Percentiles rank a stretch among this genome's conserved stretches.
Conservation (phyloP, 108 stramenopile genomes). For the Phaeodactylum tricornutum region DNA sequence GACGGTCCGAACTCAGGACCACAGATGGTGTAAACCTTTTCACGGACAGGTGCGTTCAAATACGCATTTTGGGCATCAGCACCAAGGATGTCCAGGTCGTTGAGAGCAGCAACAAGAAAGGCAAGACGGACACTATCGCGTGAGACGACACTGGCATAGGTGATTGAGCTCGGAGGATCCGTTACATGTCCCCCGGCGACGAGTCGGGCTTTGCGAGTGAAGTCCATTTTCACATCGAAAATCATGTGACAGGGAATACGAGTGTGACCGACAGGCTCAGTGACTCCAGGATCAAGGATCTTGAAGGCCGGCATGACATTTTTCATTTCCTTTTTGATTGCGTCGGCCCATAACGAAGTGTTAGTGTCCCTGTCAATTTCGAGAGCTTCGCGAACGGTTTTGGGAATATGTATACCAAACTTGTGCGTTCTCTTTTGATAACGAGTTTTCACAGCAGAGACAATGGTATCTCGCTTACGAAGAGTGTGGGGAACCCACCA, state of each 20-base stretch:
- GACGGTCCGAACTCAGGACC: slow-evolving; percentile 28
- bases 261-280: neutral
- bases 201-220: slow-evolving; percentile 26
- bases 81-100: slow-evolving; percentile 25
- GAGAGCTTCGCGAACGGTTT: slow-evolving; percentile 26
- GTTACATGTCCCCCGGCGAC: slow-evolving; percentile 32
- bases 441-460: slow-evolving; percentile 6
- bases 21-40: slow-evolving; percentile 17
- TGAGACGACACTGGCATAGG: slow-evolving; percentile 42
- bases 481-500: slow-evolving; percentile 39
- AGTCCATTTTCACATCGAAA: slow-evolving; percentile 38
- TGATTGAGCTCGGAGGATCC: slow-evolving; percentile 19
- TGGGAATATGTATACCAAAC: slow-evolving; percentile 10
- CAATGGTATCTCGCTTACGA: slow-evolving; percentile 15
- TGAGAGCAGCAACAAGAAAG: slow-evolving; percentile 17
- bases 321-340: slow-evolving; percentile 35
- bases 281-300: slow-evolving; percentile 11
- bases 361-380: slow-evolving; percentile 30
- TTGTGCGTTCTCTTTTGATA: slow-evolving; percentile 6
- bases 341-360: slow-evolving; percentile 28
- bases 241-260: slow-evolving; percentile 16
- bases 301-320: slow-evolving; percentile 32
- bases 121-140: slow-evolving; percentile 22
- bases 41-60: slow-evolving; percentile 19
- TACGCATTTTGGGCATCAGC: slow-evolving; percentile 36